phyloP scores from a whole-genome alignment of 192 early-diverging fungal species.

The Lobosporangium transversale region DNA sequence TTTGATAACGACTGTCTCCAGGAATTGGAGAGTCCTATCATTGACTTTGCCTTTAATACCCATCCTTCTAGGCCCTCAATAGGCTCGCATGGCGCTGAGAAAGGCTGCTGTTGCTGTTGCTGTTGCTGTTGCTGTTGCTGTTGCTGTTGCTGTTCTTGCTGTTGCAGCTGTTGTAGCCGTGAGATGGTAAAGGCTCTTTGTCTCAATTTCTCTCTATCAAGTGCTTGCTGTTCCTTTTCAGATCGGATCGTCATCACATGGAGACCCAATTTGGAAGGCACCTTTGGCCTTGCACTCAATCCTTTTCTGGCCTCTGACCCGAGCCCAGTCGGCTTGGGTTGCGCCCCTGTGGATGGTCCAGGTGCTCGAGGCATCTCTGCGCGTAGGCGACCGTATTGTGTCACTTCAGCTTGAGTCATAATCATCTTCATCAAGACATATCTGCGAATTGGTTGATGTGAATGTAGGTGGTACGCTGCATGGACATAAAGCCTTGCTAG shows the following conservation, averaged over 20 bases:
- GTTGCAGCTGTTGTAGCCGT: too few relatives aligned
- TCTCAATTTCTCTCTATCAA: neutral
- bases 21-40: too few relatives aligned
- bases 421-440: slow-evolving; percentile 52
- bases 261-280: slow-evolving; percentile 10
- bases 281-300: slow-evolving; percentile 3
- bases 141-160: too few relatives aligned
- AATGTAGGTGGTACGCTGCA: slow-evolving; percentile 47
- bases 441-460: slow-evolving; percentile 39
- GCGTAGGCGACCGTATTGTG: slow-evolving; percentile 33
- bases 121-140: too few relatives aligned
- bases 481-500: slow-evolving; percentile 38
- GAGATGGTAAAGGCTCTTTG: too few relatives aligned
- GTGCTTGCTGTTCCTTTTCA: neutral
- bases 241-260: slow-evolving; percentile 5
- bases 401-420: slow-evolving; percentile 44
- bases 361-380: slow-evolving; percentile 48
- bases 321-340: slow-evolving; percentile 30
- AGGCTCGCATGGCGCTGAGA: too few relatives aligned
- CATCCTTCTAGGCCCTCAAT: neutral
- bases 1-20: slow-evolving; percentile 16
- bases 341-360: slow-evolving; percentile 34
- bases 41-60: slow-evolving; percentile 1
- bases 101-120: too few relatives aligned
- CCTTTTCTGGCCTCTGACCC: slow-evolving; percentile 26